Conservation (phyloP, 1,284 basidiomycete species). For the Sanghuangporus baumii region DNA sequence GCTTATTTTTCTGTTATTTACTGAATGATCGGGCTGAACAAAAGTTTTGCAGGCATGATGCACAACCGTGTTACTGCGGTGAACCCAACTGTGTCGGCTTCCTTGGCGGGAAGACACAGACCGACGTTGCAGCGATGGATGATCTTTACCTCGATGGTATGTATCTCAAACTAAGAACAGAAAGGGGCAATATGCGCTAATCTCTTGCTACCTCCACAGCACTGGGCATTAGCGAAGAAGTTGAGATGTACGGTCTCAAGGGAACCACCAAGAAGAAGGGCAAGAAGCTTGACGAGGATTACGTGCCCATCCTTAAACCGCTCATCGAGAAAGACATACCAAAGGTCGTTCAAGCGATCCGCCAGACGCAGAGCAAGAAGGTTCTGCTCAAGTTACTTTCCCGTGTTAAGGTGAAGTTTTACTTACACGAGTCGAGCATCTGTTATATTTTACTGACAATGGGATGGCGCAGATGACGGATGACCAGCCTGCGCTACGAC, state of each 20-base stretch:
- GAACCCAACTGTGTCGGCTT: constrained; percentile 95
- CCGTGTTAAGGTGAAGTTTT: constrained; percentile 66
- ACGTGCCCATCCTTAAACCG: constrained; percentile 74
- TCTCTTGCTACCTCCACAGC: constrained; percentile 41
- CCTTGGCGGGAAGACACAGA: constrained; percentile 98
- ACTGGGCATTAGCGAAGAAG: constrained; percentile 93
- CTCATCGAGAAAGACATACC: constrained; percentile 78
- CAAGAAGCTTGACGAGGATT: constrained; percentile 93
- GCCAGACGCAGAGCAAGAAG: constrained; percentile 83
- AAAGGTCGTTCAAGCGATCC: constrained; percentile 87
- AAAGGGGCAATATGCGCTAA: constrained; percentile 8
- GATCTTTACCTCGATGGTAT: constrained; percentile 91
- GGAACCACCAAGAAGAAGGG: constrained; percentile 89
- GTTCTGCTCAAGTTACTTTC: constrained; percentile 82
- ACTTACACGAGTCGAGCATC: not conserved
- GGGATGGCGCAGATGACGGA: constrained; percentile 67
- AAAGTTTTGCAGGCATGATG: constrained; percentile 66
- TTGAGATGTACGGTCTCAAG: constrained; percentile 75
- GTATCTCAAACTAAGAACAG: constrained; percentile 22
- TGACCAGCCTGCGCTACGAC: constrained; percentile 73
- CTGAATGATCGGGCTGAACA: not conserved
- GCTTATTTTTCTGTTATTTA: not conserved
- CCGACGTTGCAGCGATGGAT: constrained; percentile 91
- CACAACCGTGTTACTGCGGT: constrained; percentile 94
- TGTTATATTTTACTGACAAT: not conserved